These are phyloP conservation scores for Podila epigama DNA, from an alignment of 192 early-diverging fungal species.

Conservation along the genomic window DNA sequence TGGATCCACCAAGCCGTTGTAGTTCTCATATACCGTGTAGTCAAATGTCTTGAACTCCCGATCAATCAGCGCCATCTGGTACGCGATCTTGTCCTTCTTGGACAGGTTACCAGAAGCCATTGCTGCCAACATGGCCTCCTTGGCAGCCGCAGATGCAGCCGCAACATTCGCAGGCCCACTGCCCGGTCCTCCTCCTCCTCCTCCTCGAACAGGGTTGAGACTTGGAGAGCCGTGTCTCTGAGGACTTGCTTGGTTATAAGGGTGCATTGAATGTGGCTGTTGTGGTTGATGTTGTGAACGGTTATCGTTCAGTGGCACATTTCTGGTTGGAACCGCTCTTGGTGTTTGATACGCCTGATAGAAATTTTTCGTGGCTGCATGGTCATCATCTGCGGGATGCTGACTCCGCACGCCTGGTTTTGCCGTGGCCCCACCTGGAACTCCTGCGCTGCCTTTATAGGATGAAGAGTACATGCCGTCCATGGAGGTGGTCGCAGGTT, in stretches of 20 bases:
- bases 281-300: slow-evolving; percentile 12
- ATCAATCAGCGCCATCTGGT: slow-evolving; percentile 75
- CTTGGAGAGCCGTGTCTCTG: slow-evolving; percentile 11
- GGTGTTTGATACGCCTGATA: not conserved
- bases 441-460: no score
- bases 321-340: not conserved
- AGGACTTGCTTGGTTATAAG: slow-evolving; percentile 5
- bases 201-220: not conserved
- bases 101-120: slow-evolving; percentile 36
- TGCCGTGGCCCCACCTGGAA: not conserved
- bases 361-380: not conserved
- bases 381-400: not conserved
- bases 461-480: not conserved
- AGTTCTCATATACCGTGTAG: slow-evolving; percentile 81
- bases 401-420: not conserved
- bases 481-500: slow-evolving; percentile 12
- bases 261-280: slow-evolving; percentile 6
- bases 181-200: no score
- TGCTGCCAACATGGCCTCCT: slow-evolving; percentile 1
- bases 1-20: slow-evolving; percentile 70
- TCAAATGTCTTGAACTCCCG: slow-evolving; percentile 82
- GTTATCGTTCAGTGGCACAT: slow-evolving; percentile 5
- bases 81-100: slow-evolving; percentile 55
- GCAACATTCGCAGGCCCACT: slow-evolving; percentile 7
- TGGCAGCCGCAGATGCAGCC: not conserved